Percentiles rank a stretch among this genome's conserved stretches.
These are phyloP conservation scores for Malania oleifera DNA, from an alignment of 164 flowering plant species.

Conservation along the genomic window DNA sequence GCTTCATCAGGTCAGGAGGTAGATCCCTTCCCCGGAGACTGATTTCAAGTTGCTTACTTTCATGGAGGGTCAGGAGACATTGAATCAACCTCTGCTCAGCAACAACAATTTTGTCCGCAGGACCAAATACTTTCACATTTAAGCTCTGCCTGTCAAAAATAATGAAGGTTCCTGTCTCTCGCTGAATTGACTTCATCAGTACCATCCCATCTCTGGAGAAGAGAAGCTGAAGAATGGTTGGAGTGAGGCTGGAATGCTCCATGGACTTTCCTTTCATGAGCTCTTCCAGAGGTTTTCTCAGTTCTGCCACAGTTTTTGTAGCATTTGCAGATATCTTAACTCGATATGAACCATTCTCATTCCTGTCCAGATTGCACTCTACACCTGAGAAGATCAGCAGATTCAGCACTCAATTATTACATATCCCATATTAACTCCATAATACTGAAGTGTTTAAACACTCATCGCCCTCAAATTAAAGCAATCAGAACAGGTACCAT, in stretches of 20 bases:
- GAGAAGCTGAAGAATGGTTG: conserved; percentile 50
- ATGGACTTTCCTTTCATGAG: conserved; percentile 71
- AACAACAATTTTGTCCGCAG: conserved; percentile 30
- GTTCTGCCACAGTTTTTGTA: conserved; percentile 73
- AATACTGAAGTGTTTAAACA: no score
- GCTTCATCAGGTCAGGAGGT: conserved; percentile 71
- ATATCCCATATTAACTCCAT: background rate
- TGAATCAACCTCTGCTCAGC: conserved; percentile 53
- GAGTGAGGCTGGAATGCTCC: conserved; percentile 48
- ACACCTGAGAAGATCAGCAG: conserved; percentile 39
- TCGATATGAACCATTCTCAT: conserved; percentile 63
- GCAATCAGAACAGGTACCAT: no score
- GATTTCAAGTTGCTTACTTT: conserved; percentile 58
- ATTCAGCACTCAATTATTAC: background rate
- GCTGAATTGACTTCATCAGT: conserved; percentile 51
- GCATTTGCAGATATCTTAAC: conserved; percentile 80
- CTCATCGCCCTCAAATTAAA: no score
- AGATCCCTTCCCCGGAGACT: conserved; percentile 55
- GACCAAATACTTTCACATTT: conserved; percentile 59
- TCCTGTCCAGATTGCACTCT: conserved; percentile 41
- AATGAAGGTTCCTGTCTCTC: conserved; percentile 63
- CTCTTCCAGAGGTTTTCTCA: conserved; percentile 74
- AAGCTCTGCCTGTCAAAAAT: conserved; percentile 52
- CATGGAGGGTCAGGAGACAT: conserved; percentile 52
- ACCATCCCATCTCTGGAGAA: conserved; percentile 57